phyloP scores from a whole-genome alignment of 1,284 basidiomycete genomes.

The Microbotryomycetes sp. region DNA sequence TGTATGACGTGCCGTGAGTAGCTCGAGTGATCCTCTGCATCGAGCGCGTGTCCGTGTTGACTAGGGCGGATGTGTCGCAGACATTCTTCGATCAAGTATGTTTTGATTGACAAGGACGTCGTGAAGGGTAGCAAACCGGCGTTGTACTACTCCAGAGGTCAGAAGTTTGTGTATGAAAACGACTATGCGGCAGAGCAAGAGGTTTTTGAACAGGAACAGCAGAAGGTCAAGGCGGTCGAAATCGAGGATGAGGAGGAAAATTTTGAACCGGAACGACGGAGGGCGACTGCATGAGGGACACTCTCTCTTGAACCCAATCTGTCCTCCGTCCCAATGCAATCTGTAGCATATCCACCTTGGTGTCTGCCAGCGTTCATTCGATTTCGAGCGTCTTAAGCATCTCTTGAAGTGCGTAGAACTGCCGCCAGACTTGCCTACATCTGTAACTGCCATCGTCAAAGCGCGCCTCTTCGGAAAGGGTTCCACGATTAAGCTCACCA shows the following conservation, averaged over 20 bases:
- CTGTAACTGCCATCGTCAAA: no score
- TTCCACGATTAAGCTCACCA: not conserved
- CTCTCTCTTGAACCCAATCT: no score
- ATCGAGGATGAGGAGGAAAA: not conserved
- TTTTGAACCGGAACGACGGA: not conserved
- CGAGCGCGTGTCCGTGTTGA: conserved; percentile 3
- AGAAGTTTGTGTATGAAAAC: conserved; percentile 37
- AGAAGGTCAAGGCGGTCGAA: no score
- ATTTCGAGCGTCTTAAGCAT: not conserved
- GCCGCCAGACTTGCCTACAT: not conserved
- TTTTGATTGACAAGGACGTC: conserved; percentile 50
- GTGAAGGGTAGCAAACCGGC: conserved; percentile 50
- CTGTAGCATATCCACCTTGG: no score
- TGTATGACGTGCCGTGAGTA: conserved; percentile 78
- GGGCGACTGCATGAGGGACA: not conserved
- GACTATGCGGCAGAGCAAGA: not conserved
- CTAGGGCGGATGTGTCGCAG: no score
- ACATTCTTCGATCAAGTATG: conserved; percentile 52
- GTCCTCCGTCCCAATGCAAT: no score
- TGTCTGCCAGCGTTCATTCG: not conserved
- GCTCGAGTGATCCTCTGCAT: conserved; percentile 1
- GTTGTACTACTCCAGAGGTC: conserved; percentile 56
- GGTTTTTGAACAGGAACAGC: no score
- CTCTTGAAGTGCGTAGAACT: not conserved
- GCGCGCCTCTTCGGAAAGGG: no score